Evolutionary conservation across 2,329 filamentous ascomycete genomes (phyloP), one percentile per base, ranked within the genome.

Genomic region (Basipetospora chlamydospora): DNA sequence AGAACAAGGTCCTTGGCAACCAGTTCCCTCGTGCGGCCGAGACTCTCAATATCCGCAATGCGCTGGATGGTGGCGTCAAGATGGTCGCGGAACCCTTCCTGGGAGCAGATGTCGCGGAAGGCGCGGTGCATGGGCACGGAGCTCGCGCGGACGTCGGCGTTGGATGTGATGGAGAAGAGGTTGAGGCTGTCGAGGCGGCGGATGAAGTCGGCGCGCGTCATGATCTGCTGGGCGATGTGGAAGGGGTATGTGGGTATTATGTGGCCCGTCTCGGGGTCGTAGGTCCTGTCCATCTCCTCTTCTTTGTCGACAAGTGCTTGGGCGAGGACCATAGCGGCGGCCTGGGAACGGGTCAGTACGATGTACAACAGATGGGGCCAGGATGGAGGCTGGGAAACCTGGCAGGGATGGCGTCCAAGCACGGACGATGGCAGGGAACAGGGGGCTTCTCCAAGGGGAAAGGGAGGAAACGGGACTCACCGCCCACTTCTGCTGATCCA

Each of bases 401-500:
- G n/a, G n/a, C n/a, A n/a, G n/a, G n/a, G n/a, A n/a, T 15, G 6
- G 23, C 9, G 16, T 20, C 32, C 12, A 32, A n/a, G n/a, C n/a
- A n/a, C n/a, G n/a, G 25, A 15, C 3, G 17, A 9, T 13, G 13
- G 10, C 10, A 33, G 28, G 17, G 13, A 1, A n/a, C 3, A 2
- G 10, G 2, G 18, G 17, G 17, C 3, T 20, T 2, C 12, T 11
- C 26, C 9, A 11, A 16, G 3, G 17, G 10, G 16, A 26, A 31
- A 6, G 12, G 10, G 11, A 34, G 16, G 26, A 13, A 1, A n/a
- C 25, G n/a, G 20, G 15, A 71, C 77, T 59, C 64, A 85, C 80
- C 31, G 87, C 84, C 66, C 85, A 95, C 56, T 96, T 95, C 53
- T 96, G 86, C 56, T 95, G 83, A 51, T 95, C 85, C 79, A 96